Evolutionary conservation across 2,329 filamentous ascomycete genomes (phyloP).

Genomic region (Alternaria consortialis): DNA sequence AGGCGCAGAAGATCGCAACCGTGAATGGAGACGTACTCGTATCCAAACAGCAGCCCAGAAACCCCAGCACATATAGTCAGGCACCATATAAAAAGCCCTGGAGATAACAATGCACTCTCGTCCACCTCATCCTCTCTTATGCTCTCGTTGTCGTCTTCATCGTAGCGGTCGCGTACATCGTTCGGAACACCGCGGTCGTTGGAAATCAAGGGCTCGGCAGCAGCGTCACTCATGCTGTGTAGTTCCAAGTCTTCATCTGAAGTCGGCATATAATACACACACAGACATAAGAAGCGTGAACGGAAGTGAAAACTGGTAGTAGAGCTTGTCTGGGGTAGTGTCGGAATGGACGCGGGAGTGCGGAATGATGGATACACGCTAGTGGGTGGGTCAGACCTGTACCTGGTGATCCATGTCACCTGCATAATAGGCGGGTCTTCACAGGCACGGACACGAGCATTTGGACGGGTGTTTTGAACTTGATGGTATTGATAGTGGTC

Average conservation of each 20-base stretch:
- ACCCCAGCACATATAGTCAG: constrained; percentile 67
- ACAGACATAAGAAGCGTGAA: not conserved
- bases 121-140: constrained; percentile 45
- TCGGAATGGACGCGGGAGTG: constrained; percentile 18
- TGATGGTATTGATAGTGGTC: constrained; percentile 13
- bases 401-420: constrained; percentile 19
- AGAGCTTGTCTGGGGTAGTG: constrained; percentile 16
- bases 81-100: constrained; percentile 61
- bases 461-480: not conserved
- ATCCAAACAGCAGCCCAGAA: constrained; percentile 68
- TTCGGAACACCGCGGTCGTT: constrained; percentile 20
- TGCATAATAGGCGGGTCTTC: constrained; percentile 1
- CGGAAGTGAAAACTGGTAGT: not conserved
- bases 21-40: constrained; percentile 58
- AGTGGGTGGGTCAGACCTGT: constrained; percentile 14
- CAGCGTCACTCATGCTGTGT: constrained; percentile 40
- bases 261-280: constrained; percentile 13
- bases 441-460: not conserved
- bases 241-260: constrained; percentile 33
- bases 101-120: constrained; percentile 39
- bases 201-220: constrained; percentile 46
- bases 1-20: not conserved
- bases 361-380: constrained; percentile 18
- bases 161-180: constrained; percentile 17
- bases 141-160: constrained; percentile 20